phyloP scores from a whole-genome alignment of 1,284 basidiomycete genomes.

The Melampsora larici-populina region DNA sequence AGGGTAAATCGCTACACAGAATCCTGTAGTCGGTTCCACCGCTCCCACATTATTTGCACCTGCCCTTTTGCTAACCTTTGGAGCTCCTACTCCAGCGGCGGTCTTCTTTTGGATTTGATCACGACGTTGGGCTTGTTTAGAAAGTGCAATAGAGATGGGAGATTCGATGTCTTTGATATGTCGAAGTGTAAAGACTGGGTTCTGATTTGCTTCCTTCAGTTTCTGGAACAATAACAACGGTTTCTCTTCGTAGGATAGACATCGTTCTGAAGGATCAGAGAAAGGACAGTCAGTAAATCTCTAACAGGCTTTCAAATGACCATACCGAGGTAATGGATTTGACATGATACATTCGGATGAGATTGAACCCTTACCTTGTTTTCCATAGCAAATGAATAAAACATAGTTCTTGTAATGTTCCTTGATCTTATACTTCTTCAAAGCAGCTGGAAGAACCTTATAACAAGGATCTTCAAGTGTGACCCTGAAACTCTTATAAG shows the following conservation, averaged over 20 bases:
- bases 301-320: too few species aligned
- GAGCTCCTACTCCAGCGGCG: background rate
- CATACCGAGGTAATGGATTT: too few species aligned
- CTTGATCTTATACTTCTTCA: conserved; percentile 98
- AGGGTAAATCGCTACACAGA: conserved; percentile 59
- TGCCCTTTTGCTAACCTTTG: background rate
- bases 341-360: background rate
- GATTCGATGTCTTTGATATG: conserved; percentile 98
- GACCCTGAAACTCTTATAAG: conserved; percentile 58
- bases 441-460: conserved; percentile 93
- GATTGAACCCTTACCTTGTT: conserved; percentile 52
- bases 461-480: conserved; percentile 93
- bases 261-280: conserved; percentile 66
- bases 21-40: conserved; percentile 52
- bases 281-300: background rate
- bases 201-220: conserved; percentile 93
- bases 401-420: conserved; percentile 99
- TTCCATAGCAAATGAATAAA: conserved; percentile 96
- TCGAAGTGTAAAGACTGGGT: conserved; percentile 97
- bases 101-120: conserved; percentile 45
- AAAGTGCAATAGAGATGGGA: conserved; percentile 87
- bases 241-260: conserved; percentile 95
- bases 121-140: conserved; percentile 76
- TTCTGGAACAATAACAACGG: conserved; percentile 93
- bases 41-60: background rate